Evolutionary conservation across 2,329 filamentous ascomycete genomes (phyloP), one percentile per base, ranked within the genome.

Genomic region (Hypoxylon sp.): DNA sequence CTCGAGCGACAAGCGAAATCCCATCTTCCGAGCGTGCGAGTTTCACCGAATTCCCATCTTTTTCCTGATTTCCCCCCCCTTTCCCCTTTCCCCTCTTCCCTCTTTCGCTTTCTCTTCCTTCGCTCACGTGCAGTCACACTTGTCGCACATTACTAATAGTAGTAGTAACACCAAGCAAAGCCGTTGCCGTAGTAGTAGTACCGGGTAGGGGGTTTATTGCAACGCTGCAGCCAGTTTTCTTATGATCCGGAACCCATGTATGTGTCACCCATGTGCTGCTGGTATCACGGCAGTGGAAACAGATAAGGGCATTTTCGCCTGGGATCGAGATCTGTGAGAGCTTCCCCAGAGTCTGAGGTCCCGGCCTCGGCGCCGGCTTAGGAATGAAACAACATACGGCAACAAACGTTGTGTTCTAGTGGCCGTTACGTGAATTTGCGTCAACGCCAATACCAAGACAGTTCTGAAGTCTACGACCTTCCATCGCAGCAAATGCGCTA

Each of bases 251-350:
- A 63, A 39, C 58, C 44, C 29, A 55, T 42, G 57, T 62, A 26
- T 44, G 61, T 67, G 64, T 44, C 62, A 67, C 67, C 64, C 62
- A 59, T 57, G 44, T 52, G 52, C 48, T 17, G 58, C 35, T 42
- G 31, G 51, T 60, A 50, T 46, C 55, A 67, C 64, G 48, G 50
- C 58, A 63, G 42, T 2, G 13, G 51, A 1, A 24, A 5, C 31
- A 59, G 31, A 22, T n/a, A 52, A 37, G 59, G 52, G 51, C 50
- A 11, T 53, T 60, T 60, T 54, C 26, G 24, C 53, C 51, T 63
- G 35, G 24, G 66, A 71, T 71, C 68, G 68, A 69, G 68, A 71
- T 71, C 66, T 71, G 59, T 71, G 55, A 10, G 48, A 71, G 54
- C 19, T 33, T 68, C 44, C 54, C 44, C 58, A 26, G 37, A 26